These are phyloP conservation scores for Xylariaceae sp. DNA, from an alignment of 2,329 filamentous ascomycete species.

Conservation along the genomic window DNA sequence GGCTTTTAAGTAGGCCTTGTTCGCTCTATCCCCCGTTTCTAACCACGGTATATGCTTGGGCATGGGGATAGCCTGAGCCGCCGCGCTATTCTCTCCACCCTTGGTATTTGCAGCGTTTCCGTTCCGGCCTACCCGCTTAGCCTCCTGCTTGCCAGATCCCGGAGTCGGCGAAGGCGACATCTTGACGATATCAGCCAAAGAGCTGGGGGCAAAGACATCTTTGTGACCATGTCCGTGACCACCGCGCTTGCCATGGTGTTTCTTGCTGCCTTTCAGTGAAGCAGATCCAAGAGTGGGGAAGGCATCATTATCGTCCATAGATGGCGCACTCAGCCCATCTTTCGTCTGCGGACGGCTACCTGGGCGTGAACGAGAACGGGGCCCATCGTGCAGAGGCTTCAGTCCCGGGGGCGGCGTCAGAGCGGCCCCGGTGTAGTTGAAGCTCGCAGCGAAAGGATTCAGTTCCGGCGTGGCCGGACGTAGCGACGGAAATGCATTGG, in stretches of 20 bases:
- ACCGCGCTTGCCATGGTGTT: conserved; percentile 86
- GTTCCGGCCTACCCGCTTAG: conserved; percentile 54
- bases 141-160: conserved; percentile 48
- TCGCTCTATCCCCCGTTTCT: conserved; percentile 83
- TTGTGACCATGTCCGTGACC: conserved; percentile 67
- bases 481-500: conserved; percentile 76
- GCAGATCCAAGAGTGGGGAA: conserved; percentile 84
- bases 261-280: conserved; percentile 70
- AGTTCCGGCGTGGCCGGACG: conserved; percentile 53
- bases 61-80: conserved; percentile 74
- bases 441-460: conserved; percentile 42
- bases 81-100: conserved; percentile 68
- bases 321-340: conserved; percentile 60
- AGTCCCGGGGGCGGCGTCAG: conserved; percentile 64
- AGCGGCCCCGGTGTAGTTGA: conserved; percentile 45
- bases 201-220: conserved; percentile 62
- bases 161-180: conserved; percentile 84
- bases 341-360: conserved; percentile 66
- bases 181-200: conserved; percentile 87
- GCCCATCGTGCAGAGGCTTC: conserved; percentile 52
- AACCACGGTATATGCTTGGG: conserved; percentile 95
- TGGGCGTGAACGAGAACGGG: conserved; percentile 72
- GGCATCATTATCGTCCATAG: conserved; percentile 89
- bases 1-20: conserved; percentile 91
- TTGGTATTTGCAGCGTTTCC: conserved; percentile 58